Conservation (phyloP, 345 rosid genomes). For the Cardamine resedifolia region DNA sequence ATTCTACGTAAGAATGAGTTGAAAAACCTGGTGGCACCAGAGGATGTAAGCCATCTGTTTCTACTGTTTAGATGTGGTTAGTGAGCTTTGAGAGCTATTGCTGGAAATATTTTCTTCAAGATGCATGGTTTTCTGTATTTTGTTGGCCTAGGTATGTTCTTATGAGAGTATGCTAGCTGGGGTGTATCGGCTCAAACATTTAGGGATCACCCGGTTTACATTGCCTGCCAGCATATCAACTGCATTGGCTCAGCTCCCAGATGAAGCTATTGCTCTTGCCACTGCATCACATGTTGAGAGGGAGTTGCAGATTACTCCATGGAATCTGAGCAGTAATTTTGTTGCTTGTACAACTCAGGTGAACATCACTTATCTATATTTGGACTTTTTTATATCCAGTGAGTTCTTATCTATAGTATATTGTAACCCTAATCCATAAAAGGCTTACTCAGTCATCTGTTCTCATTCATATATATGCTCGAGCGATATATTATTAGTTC, state of each 20-base stretch:
- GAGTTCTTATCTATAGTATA: slow-evolving; percentile 1
- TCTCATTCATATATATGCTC: not conserved
- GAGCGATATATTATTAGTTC: not conserved
- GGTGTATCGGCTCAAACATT: slow-evolving; percentile 81
- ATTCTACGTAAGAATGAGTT: slow-evolving; percentile 77
- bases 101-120: slow-evolving; percentile 20
- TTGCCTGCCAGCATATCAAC: slow-evolving; percentile 71
- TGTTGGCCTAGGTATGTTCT: slow-evolving; percentile 70
- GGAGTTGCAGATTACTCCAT: slow-evolving; percentile 93
- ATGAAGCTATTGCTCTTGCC: slow-evolving; percentile 92
- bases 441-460: not conserved
- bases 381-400: not conserved
- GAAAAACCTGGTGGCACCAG: slow-evolving; percentile 76
- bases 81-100: not conserved
- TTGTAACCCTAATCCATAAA: not conserved
- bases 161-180: slow-evolving; percentile 99
- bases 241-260: slow-evolving; percentile 93
- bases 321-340: slow-evolving; percentile 95
- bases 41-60: slow-evolving; percentile 62
- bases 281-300: slow-evolving; percentile 96
- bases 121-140: slow-evolving; percentile 22
- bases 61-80: not conserved
- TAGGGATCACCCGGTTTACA: slow-evolving; percentile 78
- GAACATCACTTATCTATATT: slow-evolving; percentile 21
- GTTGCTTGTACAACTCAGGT: slow-evolving; percentile 96